Percentiles rank a stretch among this genome's conserved stretches.
Conservation (phyloP, 108 stramenopile species). For the Cyclotella cryptica region DNA sequence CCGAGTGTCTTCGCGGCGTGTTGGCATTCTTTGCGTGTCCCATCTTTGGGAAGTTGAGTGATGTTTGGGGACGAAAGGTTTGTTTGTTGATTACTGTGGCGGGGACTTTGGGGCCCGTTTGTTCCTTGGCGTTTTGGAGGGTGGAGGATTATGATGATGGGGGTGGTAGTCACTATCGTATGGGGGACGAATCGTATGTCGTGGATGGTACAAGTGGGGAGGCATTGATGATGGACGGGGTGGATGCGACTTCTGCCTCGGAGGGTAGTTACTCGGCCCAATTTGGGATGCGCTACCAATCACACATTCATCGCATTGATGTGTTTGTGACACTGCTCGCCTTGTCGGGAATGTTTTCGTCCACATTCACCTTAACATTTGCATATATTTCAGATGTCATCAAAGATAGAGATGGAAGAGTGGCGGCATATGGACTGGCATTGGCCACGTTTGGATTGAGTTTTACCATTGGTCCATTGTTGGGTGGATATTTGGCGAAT, state of each 20-base stretch:
- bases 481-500: constrained; percentile 92
- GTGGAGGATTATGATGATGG: constrained; percentile 33
- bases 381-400: constrained; percentile 97
- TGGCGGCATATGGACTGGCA: constrained; percentile 96
- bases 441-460: constrained; percentile 95
- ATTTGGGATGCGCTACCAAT: neutral
- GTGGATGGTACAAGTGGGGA: neutral
- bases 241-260: constrained; percentile 17
- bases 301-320: constrained; percentile 37
- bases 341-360: constrained; percentile 90
- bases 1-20: constrained; percentile 91
- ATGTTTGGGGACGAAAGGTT: constrained; percentile 79
- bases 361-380: constrained; percentile 97
- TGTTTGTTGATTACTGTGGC: constrained; percentile 91
- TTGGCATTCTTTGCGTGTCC: constrained; percentile 95
- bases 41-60: constrained; percentile 89
- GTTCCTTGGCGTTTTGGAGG: constrained; percentile 84
- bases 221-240: constrained; percentile 7
- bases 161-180: neutral
- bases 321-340: constrained; percentile 81
- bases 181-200: neutral
- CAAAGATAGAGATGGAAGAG: constrained; percentile 75
- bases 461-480: constrained; percentile 95
- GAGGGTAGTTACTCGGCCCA: constrained; percentile 13
- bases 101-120: constrained; percentile 92